These are phyloP conservation scores for Geotrichum carabidarum DNA, from an alignment of 1,139 yeast genomes.

Conservation along the genomic window DNA sequence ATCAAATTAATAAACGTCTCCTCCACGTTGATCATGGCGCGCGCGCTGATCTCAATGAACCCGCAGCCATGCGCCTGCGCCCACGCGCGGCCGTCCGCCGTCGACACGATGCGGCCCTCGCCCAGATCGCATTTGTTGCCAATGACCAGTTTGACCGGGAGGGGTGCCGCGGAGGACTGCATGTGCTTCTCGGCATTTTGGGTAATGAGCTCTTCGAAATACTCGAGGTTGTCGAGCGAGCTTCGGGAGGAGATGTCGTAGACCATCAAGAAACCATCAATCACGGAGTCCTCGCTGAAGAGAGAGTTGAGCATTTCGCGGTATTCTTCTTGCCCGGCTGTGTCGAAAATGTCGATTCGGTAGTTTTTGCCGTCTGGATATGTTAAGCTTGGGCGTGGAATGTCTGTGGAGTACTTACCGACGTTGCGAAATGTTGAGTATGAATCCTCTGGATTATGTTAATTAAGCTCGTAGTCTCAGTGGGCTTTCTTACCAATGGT, in stretches of 20 bases:
- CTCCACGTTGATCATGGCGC: conserved; percentile 83
- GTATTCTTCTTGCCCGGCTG: conserved; percentile 41
- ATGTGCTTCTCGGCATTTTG: conserved; percentile 56
- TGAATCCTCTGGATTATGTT: conserved; percentile 30
- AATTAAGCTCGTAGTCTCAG: not conserved
- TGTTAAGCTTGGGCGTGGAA: no score
- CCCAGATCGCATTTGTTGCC: conserved; percentile 54
- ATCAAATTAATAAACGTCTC: conserved; percentile 73
- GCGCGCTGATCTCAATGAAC: conserved; percentile 85
- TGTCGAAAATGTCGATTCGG: conserved; percentile 37
- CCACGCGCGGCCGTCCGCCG: conserved; percentile 74
- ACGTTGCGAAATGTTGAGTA: conserved; percentile 35
- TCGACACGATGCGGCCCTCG: conserved; percentile 71
- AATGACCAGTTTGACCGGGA: conserved; percentile 36
- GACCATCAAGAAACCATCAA: conserved; percentile 83
- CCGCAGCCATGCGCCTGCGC: conserved; percentile 71
- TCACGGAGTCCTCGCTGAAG: conserved; percentile 66
- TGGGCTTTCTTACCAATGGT: conserved; percentile 28
- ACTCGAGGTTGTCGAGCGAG: conserved; percentile 73
- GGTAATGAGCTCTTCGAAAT: conserved; percentile 78
- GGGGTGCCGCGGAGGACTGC: conserved; percentile 23
- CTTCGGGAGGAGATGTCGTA: conserved; percentile 79
- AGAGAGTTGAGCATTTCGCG: conserved; percentile 50
- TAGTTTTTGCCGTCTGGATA: conserved; percentile 31
- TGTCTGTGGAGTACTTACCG: not conserved